Evolutionary conservation across 2,329 filamentous ascomycete species (phyloP).

Genomic region (Cladosporium oxysporum): DNA sequence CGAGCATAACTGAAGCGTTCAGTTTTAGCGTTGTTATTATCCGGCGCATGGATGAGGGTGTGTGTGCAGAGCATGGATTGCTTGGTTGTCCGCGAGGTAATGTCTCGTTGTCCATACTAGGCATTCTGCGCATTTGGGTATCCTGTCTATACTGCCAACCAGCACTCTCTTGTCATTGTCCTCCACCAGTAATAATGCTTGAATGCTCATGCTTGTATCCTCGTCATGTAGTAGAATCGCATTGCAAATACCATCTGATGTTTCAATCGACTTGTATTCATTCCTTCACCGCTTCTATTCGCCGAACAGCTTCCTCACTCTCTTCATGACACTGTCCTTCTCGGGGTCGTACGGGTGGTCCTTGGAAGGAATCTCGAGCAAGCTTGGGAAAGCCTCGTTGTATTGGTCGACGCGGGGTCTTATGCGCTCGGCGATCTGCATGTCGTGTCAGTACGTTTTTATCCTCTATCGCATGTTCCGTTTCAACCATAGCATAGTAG

Average conservation of each 20-base stretch:
- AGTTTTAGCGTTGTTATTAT: slow-evolving; percentile 23
- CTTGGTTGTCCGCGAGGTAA: slow-evolving; percentile 9
- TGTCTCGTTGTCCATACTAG: slow-evolving; percentile 17
- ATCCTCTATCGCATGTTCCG: no score
- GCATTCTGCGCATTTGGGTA: slow-evolving; percentile 19
- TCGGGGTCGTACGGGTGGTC: slow-evolving; percentile 98
- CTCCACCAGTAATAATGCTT: neutral
- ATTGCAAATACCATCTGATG: neutral
- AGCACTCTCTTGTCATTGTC: neutral
- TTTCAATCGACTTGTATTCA: neutral
- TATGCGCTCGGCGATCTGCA: slow-evolving; percentile 89
- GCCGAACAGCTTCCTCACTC: slow-evolving; percentile 73
- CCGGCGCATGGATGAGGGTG: neutral
- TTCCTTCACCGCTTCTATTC: slow-evolving; percentile 51
- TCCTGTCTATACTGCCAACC: slow-evolving; percentile 22
- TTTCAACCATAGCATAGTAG: neutral
- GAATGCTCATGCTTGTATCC: neutral
- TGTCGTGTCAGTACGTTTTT: neutral
- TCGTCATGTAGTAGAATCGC: neutral
- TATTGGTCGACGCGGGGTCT: slow-evolving; percentile 87
- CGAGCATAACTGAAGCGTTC: slow-evolving; percentile 28
- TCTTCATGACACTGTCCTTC: slow-evolving; percentile 94
- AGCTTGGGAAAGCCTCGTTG: slow-evolving; percentile 90
- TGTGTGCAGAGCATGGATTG: slow-evolving; percentile 10
- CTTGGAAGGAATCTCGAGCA: slow-evolving; percentile 97